phyloP scores from a whole-genome alignment of 2,329 filamentous ascomycete species.

The Diaporthe nobilis region DNA sequence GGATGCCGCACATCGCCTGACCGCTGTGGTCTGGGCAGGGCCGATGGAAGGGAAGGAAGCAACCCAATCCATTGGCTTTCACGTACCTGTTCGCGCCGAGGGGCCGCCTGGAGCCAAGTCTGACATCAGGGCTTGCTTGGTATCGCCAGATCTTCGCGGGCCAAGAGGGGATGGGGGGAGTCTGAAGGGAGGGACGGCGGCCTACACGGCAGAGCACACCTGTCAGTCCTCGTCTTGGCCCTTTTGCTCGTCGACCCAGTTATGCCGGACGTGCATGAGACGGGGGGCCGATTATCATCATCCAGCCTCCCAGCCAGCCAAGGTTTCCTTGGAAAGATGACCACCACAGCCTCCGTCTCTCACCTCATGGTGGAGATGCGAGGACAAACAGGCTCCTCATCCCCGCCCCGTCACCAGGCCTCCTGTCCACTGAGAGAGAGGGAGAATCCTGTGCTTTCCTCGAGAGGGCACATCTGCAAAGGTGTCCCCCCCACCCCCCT shows the following conservation, averaged over 20 bases:
- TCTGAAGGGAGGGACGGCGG: neutral
- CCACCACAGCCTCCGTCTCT: conserved; percentile 17
- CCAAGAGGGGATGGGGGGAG: neutral
- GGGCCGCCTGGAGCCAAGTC: conserved; percentile 22
- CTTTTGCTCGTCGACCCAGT: conserved; percentile 4
- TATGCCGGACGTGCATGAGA: conserved; percentile 14
- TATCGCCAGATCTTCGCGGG: neutral
- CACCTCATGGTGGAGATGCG: conserved; percentile 1
- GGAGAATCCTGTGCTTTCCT: neutral
- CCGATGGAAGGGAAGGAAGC: conserved; percentile 26
- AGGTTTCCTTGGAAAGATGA: conserved; percentile 3
- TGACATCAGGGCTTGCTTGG: conserved; percentile 23
- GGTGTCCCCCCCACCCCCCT: neutral
- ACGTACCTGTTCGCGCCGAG: neutral
- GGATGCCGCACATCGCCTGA: conserved; percentile 16
- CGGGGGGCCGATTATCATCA: conserved; percentile 3
- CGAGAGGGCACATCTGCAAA: conserved; percentile 6
- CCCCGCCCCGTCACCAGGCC: neutral
- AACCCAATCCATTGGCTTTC: neutral
- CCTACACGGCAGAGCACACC: neutral
- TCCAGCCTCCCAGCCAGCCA: neutral
- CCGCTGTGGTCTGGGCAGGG: conserved; percentile 17
- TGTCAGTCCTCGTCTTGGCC: conserved; percentile 2
- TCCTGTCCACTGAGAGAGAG: neutral
- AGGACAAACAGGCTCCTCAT: neutral